These are phyloP conservation scores for Arctium minus DNA, from an alignment of 129 eudicot genomes.

Conservation along the genomic window DNA sequence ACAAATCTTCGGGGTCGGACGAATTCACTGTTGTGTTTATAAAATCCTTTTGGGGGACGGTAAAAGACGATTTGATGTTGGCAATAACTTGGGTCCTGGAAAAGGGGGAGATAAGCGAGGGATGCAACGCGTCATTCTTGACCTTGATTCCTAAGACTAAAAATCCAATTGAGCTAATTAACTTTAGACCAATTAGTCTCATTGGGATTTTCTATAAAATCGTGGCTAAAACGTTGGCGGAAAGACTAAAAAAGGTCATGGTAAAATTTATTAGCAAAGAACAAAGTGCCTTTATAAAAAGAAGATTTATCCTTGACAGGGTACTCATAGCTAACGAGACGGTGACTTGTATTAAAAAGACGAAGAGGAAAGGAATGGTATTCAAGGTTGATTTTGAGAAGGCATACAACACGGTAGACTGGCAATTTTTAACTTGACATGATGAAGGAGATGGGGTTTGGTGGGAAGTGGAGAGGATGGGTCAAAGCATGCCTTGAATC, in stretches of 20 bases:
- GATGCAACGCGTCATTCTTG: not conserved
- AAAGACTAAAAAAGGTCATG: not conserved
- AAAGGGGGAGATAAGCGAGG: too few species aligned
- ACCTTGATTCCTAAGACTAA: not conserved
- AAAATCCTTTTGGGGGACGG: too few species aligned
- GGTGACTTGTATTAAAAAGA: too few species aligned
- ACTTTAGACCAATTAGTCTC: not conserved
- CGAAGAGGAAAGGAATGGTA: too few species aligned
- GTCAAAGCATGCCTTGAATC: not conserved
- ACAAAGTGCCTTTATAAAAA: not conserved
- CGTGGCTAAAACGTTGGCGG: not conserved
- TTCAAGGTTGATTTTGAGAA: not conserved
- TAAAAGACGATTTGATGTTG: too few species aligned
- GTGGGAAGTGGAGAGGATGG: not conserved
- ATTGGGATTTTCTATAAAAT: too few species aligned
- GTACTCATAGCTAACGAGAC: not conserved
- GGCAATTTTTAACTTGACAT: not conserved
- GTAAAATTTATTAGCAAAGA: not conserved
- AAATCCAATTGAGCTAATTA: not conserved
- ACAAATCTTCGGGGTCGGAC: too few species aligned
- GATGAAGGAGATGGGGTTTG: not conserved
- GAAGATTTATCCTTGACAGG: not conserved
- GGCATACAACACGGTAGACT: not conserved
- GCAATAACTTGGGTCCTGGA: too few species aligned
- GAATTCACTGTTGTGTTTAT: too few species aligned